Percentiles rank a stretch among this genome's conserved stretches.
Conservation (phyloP, 1,139 yeast species). For the Saccharomyces hybrid region DNA sequence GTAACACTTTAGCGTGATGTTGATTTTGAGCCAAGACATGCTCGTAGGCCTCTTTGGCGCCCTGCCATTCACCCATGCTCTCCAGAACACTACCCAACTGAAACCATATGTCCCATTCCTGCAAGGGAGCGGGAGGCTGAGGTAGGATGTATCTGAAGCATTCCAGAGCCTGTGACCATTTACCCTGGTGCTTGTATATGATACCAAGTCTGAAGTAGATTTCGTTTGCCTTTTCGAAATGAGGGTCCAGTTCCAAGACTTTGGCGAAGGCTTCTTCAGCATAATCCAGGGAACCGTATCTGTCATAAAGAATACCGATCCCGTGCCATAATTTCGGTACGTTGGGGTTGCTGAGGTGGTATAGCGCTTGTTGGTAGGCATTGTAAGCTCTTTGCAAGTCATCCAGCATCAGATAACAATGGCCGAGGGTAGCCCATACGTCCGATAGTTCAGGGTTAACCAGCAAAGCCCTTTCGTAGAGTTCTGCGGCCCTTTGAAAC, state of each 20-base stretch:
- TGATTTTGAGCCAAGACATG: constrained; percentile 85
- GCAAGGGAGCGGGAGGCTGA: constrained; percentile 90
- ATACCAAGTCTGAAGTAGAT: constrained; percentile 96
- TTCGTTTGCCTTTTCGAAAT: constrained; percentile 92
- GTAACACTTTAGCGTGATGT: constrained; percentile 90
- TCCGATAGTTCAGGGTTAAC: constrained; percentile 87
- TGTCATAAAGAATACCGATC: constrained; percentile 88
- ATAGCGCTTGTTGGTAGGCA: constrained; percentile 92
- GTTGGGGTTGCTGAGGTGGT: constrained; percentile 84
- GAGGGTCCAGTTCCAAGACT: constrained; percentile 93
- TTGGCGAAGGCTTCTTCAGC: constrained; percentile 98
- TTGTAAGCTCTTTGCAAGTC: constrained; percentile 92
- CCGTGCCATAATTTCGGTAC: constrained; percentile 99
- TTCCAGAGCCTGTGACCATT: constrained; percentile 78
- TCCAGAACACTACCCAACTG: constrained; percentile 95
- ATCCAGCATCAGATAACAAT: constrained; percentile 93
- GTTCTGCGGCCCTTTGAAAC: constrained; percentile 88
- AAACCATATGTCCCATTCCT: constrained; percentile 97
- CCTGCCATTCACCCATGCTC: constrained; percentile 84
- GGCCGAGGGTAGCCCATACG: constrained; percentile 96
- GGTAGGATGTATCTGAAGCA: constrained; percentile 87
- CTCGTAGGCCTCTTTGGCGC: constrained; percentile 93
- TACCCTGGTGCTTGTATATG: constrained; percentile 90
- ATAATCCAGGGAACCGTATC: constrained; percentile 91
- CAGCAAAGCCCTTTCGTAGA: constrained; percentile 78